These are phyloP conservation scores for Dipodascus geniculatus DNA, from an alignment of 805 yeast species.

Conservation along the genomic window DNA sequence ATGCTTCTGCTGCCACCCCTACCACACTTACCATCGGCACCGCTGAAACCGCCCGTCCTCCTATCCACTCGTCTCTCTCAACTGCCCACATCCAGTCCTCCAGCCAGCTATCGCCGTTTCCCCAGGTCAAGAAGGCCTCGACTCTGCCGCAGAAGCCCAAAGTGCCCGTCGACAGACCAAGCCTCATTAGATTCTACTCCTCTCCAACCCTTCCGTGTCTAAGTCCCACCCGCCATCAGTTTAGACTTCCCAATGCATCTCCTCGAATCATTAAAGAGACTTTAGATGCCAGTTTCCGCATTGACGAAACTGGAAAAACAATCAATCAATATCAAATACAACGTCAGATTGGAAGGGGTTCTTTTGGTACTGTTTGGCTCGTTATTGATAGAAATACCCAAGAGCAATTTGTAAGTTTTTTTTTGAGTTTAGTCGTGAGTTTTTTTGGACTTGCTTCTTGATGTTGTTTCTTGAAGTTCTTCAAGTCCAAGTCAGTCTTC, in stretches of 20 bases:
- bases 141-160: not conserved
- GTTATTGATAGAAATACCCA: conserved; percentile 64
- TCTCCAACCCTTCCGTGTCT: conserved; percentile 19
- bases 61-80: too few relatives aligned
- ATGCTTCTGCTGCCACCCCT: too few relatives aligned
- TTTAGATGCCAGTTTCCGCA: conserved; percentile 18
- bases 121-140: not conserved
- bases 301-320: conserved; percentile 20
- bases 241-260: conserved; percentile 22
- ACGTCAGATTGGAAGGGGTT: conserved; percentile 78
- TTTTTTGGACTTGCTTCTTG: too few relatives aligned
- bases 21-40: too few relatives aligned
- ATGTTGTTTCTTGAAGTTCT: too few relatives aligned
- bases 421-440: too few relatives aligned
- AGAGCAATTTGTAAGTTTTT: conserved; percentile 28
- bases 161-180: conserved; percentile 16
- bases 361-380: conserved; percentile 78
- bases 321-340: conserved; percentile 46
- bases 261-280: conserved; percentile 27
- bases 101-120: too few relatives aligned
- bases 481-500: too few relatives aligned
- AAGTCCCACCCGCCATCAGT: conserved; percentile 26
- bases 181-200: conserved; percentile 24
- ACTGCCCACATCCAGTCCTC: not conserved
- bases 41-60: too few relatives aligned